Conservation (phyloP, 1,284 basidiomycete species). For the Marasmius tenuissimus region DNA sequence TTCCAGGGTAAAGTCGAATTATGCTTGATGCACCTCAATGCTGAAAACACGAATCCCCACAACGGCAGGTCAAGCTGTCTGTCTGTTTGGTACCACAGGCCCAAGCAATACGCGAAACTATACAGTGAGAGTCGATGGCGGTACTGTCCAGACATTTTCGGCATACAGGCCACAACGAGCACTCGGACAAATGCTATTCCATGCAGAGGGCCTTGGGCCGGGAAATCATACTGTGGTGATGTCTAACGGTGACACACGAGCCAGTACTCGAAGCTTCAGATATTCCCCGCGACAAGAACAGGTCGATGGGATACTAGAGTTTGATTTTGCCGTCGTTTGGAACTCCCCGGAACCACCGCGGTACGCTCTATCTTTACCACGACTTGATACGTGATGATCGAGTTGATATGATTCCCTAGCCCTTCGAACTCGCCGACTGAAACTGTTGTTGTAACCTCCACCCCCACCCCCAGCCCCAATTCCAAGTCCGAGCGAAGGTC, state of each 20-base stretch:
- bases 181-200: constrained; percentile 16
- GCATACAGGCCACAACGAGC: constrained; percentile 8
- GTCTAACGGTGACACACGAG: constrained; percentile 4
- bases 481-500: not conserved
- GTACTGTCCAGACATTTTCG: constrained; percentile 9
- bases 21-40: not conserved
- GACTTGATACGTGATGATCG: not conserved
- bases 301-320: not conserved
- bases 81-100: constrained; percentile 22
- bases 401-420: not conserved
- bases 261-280: not conserved
- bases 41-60: not conserved
- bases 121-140: constrained; percentile 20
- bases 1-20: not conserved
- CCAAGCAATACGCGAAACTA: constrained; percentile 17
- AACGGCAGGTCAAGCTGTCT: constrained; percentile 19
- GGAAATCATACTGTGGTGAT: constrained; percentile 18
- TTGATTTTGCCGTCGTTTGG: constrained; percentile 9
- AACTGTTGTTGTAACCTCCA: too few relatives aligned
- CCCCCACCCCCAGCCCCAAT: not conserved
- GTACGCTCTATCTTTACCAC: not conserved
- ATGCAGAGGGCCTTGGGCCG: constrained; percentile 20
- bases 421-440: not conserved
- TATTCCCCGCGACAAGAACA: not conserved
- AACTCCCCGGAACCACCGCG: not conserved